Percentiles rank a stretch among this genome's conserved stretches.
phyloP scores from a whole-genome alignment of 164 flowering plant genomes.

The Stephania yunnanensis region DNA sequence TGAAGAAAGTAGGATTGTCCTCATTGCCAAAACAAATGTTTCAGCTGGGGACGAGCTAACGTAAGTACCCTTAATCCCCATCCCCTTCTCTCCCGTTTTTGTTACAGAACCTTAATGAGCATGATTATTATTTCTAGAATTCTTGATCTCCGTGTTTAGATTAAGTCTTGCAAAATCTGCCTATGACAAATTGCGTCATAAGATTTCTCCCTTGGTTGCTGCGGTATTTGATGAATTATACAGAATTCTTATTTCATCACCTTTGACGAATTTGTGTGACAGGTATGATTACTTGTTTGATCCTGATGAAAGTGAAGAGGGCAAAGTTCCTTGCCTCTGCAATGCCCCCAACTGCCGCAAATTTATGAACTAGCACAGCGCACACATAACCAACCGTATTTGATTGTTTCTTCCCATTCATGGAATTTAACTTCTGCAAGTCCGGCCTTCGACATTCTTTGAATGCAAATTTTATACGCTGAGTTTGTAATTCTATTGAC shows the following conservation, averaged over 20 bases:
- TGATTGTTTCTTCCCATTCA: background rate
- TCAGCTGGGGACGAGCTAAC: constrained; percentile 89
- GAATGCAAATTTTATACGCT: constrained; percentile 5
- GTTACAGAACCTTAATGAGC: too few species aligned
- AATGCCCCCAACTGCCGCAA: constrained; percentile 72
- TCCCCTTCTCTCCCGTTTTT: background rate
- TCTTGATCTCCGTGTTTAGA: too few species aligned
- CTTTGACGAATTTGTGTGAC: constrained; percentile 12
- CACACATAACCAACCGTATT: background rate
- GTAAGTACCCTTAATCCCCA: constrained; percentile 31
- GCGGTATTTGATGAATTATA: background rate
- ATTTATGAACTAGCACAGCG: constrained; percentile 67
- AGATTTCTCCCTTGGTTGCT: too few species aligned
- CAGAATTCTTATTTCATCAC: background rate
- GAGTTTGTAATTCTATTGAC: background rate
- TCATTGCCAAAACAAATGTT: constrained; percentile 81
- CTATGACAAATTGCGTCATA: too few species aligned
- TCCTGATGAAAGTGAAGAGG: constrained; percentile 68
- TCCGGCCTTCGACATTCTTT: background rate
- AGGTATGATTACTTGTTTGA: constrained; percentile 96
- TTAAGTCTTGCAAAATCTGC: too few species aligned
- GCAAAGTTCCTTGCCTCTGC: constrained; percentile 87
- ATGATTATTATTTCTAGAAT: too few species aligned
- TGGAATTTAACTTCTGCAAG: background rate
- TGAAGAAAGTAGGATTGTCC: constrained; percentile 77